These are phyloP conservation scores for Neurospora sp. DNA, from an alignment of 495 filamentous ascomycete species.

Conservation along the genomic window DNA sequence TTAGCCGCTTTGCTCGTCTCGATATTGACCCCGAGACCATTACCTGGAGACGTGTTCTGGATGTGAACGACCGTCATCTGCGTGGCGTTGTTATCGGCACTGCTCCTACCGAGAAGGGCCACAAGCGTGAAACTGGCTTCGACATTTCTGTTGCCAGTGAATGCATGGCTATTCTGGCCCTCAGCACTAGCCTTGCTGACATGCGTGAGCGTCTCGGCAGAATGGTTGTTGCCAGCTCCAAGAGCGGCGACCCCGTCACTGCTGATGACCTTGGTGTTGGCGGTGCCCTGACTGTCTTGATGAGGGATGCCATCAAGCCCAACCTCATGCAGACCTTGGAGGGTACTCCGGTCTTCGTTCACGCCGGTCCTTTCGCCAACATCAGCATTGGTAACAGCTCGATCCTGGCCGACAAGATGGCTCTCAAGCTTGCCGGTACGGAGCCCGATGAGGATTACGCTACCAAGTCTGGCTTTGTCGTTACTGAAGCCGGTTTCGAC, in stretches of 20 bases:
- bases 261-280: constrained; percentile 92
- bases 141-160: constrained; percentile 97
- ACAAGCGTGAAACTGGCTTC: constrained; percentile 77
- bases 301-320: constrained; percentile 97
- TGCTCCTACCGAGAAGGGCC: constrained; percentile 82
- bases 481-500: constrained; percentile 96
- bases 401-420: constrained; percentile 88
- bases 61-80: constrained; percentile 94
- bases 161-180: constrained; percentile 94
- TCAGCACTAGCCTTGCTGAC: constrained; percentile 77
- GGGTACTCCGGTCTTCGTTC: constrained; percentile 93
- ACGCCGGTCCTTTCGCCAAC: constrained; percentile 95
- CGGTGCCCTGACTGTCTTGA: constrained; percentile 84
- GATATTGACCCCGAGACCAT: constrained; percentile 97
- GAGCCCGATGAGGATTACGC: constrained; percentile 86
- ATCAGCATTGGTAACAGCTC: constrained; percentile 96
- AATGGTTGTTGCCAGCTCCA: constrained; percentile 92
- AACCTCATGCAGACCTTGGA: constrained; percentile 98
- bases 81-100: constrained; percentile 78
- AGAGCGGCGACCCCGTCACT: constrained; percentile 79
- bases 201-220: constrained; percentile 90
- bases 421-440: constrained; percentile 89
- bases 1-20: constrained; percentile 73
- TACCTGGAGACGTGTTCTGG: constrained; percentile 90
- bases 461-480: constrained; percentile 83